Conservation (phyloP, 2,329 filamentous ascomycete species). For the Aureobasidium mangrovei region DNA sequence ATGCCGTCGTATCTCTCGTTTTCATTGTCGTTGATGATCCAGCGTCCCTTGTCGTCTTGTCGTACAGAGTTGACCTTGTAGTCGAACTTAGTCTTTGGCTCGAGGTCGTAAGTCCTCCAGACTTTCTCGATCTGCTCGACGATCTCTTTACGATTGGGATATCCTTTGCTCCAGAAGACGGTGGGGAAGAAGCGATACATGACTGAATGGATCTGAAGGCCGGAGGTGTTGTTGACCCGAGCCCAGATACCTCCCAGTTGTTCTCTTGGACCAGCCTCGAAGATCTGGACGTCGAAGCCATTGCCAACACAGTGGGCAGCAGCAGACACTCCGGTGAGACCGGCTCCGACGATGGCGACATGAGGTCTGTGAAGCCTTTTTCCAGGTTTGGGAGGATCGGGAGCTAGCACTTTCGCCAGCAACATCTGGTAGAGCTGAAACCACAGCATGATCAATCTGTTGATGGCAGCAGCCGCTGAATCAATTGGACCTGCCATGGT, state of each 20-base stretch:
- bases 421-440: conserved; percentile 60
- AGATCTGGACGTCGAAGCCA: conserved; percentile 73
- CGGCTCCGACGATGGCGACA: conserved; percentile 40
- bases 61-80: conserved; percentile 61
- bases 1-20: conserved; percentile 71
- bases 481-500: conserved; percentile 4
- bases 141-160: conserved; percentile 69
- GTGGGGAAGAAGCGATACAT: conserved; percentile 87
- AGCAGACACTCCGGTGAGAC: conserved; percentile 64
- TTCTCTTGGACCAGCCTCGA: conserved; percentile 60
- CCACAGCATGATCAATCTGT: conserved; percentile 46
- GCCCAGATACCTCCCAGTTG: conserved; percentile 74
- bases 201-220: conserved; percentile 72
- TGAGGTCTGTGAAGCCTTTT: conserved; percentile 51
- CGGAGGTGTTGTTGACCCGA: conserved; percentile 69
- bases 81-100: conserved; percentile 63
- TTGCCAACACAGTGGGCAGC: conserved; percentile 78
- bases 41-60: conserved; percentile 58
- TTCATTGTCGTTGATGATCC: conserved; percentile 66
- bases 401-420: conserved; percentile 57
- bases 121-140: conserved; percentile 60
- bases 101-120: conserved; percentile 67
- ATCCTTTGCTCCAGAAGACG: conserved; percentile 64
- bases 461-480: conserved; percentile 21
- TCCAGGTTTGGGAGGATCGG: conserved; percentile 55